Evolutionary conservation across 108 stramenopile genomes (phyloP).

Genomic region (Nitzschia putrida): DNA sequence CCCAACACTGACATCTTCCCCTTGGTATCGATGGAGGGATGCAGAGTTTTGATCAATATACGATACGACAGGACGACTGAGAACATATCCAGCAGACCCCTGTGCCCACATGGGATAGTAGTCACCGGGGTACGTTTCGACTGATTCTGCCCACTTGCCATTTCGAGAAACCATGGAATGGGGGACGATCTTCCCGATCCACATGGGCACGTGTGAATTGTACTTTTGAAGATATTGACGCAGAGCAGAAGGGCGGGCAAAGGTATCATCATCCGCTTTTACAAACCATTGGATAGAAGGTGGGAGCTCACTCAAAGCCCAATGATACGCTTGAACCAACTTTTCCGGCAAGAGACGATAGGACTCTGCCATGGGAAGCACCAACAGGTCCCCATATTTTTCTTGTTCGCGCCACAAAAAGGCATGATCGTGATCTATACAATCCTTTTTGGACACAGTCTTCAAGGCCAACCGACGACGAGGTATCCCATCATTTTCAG

Average conservation of each 20-base stretch:
- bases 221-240: slow-evolving; percentile 22
- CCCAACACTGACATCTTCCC: slow-evolving; percentile 53
- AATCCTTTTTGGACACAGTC: neutral
- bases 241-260: slow-evolving; percentile 27
- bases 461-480: no score
- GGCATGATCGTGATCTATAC: neutral
- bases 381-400: slow-evolving; percentile 36
- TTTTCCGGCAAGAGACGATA: slow-evolving; percentile 46
- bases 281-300: slow-evolving; percentile 42
- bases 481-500: neutral
- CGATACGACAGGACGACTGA: slow-evolving; percentile 29
- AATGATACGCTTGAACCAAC: slow-evolving; percentile 35
- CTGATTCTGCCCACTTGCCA: slow-evolving; percentile 45
- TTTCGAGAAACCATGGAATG: slow-evolving; percentile 17
- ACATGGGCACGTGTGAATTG: slow-evolving; percentile 38
- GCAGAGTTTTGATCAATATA: slow-evolving; percentile 30
- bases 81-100: slow-evolving; percentile 44
- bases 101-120: slow-evolving; percentile 49
- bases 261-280: slow-evolving; percentile 55
- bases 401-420: slow-evolving; percentile 7
- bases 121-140: neutral
- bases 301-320: slow-evolving; percentile 24
- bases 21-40: slow-evolving; percentile 45
- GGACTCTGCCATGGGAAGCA: slow-evolving; percentile 32
- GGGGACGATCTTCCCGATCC: slow-evolving; percentile 45